A percentile compares a stretch with the other conserved stretches of the same genome.
These are phyloP conservation scores for Xylariaceae sp. DNA, from an alignment of 2,329 filamentous ascomycete species.

Conservation along the genomic window DNA sequence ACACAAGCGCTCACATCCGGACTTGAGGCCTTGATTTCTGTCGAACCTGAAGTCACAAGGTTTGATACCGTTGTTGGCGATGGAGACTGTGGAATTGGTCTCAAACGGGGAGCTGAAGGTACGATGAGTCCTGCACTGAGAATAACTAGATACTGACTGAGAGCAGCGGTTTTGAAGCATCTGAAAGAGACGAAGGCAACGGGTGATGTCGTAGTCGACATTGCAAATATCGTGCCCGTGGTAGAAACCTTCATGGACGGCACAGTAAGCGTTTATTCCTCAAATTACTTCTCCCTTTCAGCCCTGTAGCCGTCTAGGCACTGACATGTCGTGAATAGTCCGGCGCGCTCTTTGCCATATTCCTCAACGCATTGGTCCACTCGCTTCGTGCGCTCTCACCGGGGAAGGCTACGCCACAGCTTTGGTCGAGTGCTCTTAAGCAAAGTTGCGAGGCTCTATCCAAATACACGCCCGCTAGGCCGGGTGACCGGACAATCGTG, in stretches of 20 bases:
- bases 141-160: constrained; percentile 1
- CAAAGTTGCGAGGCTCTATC: constrained; percentile 66
- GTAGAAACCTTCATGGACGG: constrained; percentile 59
- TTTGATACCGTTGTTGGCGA: constrained; percentile 84
- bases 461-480: constrained; percentile 83
- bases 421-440: constrained; percentile 63
- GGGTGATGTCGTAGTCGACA: constrained; percentile 51
- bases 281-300: neutral
- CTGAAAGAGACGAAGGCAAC: constrained; percentile 42
- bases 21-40: constrained; percentile 58
- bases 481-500: constrained; percentile 84
- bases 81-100: constrained; percentile 81
- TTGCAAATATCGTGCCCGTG: constrained; percentile 50
- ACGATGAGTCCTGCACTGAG: constrained; percentile 21
- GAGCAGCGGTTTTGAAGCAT: constrained; percentile 49
- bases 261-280: constrained; percentile 49
- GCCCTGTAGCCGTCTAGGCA: neutral
- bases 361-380: constrained; percentile 78
- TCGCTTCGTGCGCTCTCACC: constrained; percentile 46
- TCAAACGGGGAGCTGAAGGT: constrained; percentile 82
- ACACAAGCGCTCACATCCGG: constrained; percentile 52
- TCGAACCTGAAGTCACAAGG: constrained; percentile 66
- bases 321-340: constrained; percentile 33
- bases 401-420: constrained; percentile 38
- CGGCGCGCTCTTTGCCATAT: constrained; percentile 69